Evolutionary conservation across 2,329 filamentous ascomycete species (phyloP).

Genomic region (Fusarium falciforme): DNA sequence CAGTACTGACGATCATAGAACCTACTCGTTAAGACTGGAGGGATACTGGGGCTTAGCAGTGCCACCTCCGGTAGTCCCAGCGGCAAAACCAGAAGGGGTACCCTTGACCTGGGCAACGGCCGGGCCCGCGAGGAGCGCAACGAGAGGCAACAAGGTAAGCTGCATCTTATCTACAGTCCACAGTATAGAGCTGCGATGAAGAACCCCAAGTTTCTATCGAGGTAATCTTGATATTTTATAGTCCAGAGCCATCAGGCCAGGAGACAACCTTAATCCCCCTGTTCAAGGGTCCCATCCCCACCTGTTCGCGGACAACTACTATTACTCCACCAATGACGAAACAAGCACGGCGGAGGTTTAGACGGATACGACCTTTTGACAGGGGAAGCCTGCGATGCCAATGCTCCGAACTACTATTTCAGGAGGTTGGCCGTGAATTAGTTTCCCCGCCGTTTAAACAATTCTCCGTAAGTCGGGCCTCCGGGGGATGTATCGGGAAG

Average conservation of each 20-base stretch:
- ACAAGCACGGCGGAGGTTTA: not conserved
- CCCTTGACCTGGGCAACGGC: slow-evolving; percentile 45
- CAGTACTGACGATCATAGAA: not conserved
- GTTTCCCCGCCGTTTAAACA: not conserved
- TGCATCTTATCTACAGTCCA: slow-evolving; percentile 10
- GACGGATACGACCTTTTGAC: not conserved
- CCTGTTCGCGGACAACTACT: not conserved
- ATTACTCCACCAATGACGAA: slow-evolving; percentile 4
- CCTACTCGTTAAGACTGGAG: slow-evolving; percentile 63
- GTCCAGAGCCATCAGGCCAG: not conserved
- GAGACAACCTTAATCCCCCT: not conserved
- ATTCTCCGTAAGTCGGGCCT: not conserved
- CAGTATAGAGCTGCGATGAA: not conserved
- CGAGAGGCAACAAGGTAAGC: not conserved
- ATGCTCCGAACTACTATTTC: not conserved
- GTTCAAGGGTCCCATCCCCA: not conserved
- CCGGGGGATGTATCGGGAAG: not conserved
- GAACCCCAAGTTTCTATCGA: not conserved
- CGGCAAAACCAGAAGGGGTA: slow-evolving; percentile 54
- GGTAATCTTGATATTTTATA: not conserved
- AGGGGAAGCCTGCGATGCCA: not conserved
- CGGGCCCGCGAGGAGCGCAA: not conserved
- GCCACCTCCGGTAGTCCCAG: slow-evolving; percentile 71
- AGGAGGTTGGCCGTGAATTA: not conserved
- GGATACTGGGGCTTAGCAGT: slow-evolving; percentile 64